Conservation (phyloP, 2,329 filamentous ascomycete genomes). For the Epichloe amarillans region DNA sequence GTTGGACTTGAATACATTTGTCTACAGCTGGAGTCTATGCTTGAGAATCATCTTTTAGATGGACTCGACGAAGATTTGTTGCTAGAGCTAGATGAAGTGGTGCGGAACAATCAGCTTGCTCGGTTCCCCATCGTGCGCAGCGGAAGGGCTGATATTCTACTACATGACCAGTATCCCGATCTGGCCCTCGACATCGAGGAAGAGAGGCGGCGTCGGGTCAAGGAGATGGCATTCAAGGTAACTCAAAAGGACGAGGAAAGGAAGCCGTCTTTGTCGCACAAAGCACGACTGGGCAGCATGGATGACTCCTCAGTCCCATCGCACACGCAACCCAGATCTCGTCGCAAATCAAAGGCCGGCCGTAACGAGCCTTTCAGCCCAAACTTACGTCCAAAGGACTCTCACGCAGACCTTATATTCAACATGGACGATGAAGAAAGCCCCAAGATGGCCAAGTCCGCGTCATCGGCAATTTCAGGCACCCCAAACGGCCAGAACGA, state of each 20-base stretch:
- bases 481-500: constrained; percentile 10
- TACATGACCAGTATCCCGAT: constrained; percentile 52
- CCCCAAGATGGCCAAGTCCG: constrained; percentile 17
- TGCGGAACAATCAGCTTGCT: constrained; percentile 69
- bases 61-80: constrained; percentile 78
- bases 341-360: constrained; percentile 31
- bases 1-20: constrained; percentile 84
- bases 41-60: constrained; percentile 79
- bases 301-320: constrained; percentile 42
- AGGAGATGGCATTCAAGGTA: constrained; percentile 59
- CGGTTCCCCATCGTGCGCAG: constrained; percentile 67
- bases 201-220: constrained; percentile 55
- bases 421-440: constrained; percentile 75
- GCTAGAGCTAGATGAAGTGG: constrained; percentile 63
- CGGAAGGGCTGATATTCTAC: constrained; percentile 51
- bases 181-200: constrained; percentile 54
- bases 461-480: constrained; percentile 10
- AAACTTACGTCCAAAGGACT: constrained; percentile 52
- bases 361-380: constrained; percentile 52
- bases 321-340: constrained; percentile 29
- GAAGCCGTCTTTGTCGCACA: constrained; percentile 46
- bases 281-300: constrained; percentile 44
- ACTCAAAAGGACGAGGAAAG: constrained; percentile 50
- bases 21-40: constrained; percentile 77
- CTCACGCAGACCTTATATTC: constrained; percentile 70